Evolutionary conservation across 345 rosid species (phyloP), one percentile per base, ranked within the genome.

Genomic region (Citropsis articulata): DNA sequence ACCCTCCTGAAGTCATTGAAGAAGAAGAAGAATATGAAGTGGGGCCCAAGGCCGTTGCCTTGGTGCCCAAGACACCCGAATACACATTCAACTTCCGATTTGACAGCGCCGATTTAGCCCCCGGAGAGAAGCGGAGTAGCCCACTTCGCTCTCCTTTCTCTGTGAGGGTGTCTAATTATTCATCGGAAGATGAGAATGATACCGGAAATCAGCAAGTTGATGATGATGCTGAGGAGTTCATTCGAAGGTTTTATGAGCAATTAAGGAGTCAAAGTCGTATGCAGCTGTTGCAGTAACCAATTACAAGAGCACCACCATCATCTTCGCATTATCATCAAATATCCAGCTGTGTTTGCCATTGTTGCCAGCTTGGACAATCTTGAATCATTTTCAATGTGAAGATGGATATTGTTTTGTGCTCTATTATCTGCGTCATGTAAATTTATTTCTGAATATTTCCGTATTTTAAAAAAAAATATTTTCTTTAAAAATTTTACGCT

Each of bases 221-320:
- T 63, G 83, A 83, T 78, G 89, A 83, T 69, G 92, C 90, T 7
- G 92, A 89, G 84, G 92, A 89, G 40, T 89, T 89, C 80, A 89
- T 89, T 25, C 69, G 78, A 71, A 87, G 84, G 79, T 89, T 89
- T 45, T 86, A 84, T 30, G 90, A 89, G 66, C 90, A 89, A 53
- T 48, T 89, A 33, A 83, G 90, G 84, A 77, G 31, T 14, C 89
- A 89, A 71, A 83, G 84, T 31, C 81, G 88, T 24, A 79, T 83
- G 73, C 91, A 89, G 33, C 80, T 89, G 78, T 75, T 89, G 83
- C 89, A 84, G 59, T 87, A 76, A 48, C 77, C 5, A 4, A 53
- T 5, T 30, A 55, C 1, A 56, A 13, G 33, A 72, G 31, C 65
- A 57, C 22, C 61, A 50, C 3, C 61, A 50, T 10, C 61, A 30